A percentile compares a stretch with the other conserved stretches of the same genome.
Conservation (phyloP, 148 eudicot genomes). For the Cornus suecica region DNA sequence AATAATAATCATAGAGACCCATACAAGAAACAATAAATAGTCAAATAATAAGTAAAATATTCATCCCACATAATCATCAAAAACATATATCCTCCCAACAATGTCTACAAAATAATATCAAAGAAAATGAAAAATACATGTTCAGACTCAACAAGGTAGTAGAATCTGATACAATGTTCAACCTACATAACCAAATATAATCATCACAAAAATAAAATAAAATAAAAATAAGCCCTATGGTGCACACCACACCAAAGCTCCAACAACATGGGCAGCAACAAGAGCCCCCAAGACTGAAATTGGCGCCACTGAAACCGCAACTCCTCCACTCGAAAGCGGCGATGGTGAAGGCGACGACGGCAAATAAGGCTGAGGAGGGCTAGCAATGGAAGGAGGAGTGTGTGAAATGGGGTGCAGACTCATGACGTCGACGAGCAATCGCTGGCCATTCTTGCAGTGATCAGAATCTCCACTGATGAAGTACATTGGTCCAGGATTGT, state of each 20-base stretch:
- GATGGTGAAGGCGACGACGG: constrained; percentile 14
- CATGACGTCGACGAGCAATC: constrained; percentile 42
- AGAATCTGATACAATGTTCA: not conserved
- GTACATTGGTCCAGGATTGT: constrained; percentile 37
- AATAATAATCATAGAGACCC: no score
- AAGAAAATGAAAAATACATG: not conserved
- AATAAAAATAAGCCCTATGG: not conserved
- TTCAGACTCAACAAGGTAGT: not conserved
- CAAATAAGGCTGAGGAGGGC: constrained; percentile 16
- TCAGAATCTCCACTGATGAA: constrained; percentile 53
- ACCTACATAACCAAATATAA: not conserved
- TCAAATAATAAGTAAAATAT: no score
- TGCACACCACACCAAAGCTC: not conserved
- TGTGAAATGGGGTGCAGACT: constrained; percentile 12
- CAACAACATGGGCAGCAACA: not conserved
- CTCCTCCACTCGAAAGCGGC: constrained; percentile 13
- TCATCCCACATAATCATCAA: not conserved
- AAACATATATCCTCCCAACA: not conserved
- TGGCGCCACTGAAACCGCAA: constrained; percentile 1
- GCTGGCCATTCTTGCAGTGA: constrained; percentile 56
- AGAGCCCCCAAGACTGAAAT: not conserved
- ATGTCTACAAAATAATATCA: not conserved
- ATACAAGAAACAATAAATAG: not conserved
- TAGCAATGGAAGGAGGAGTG: constrained; percentile 10
- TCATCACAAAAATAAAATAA: not conserved